A percentile compares a stretch with the other conserved stretches of the same genome.
Conservation (phyloP, 768 basidiomycete species). For the Lentinus tigrinus region DNA sequence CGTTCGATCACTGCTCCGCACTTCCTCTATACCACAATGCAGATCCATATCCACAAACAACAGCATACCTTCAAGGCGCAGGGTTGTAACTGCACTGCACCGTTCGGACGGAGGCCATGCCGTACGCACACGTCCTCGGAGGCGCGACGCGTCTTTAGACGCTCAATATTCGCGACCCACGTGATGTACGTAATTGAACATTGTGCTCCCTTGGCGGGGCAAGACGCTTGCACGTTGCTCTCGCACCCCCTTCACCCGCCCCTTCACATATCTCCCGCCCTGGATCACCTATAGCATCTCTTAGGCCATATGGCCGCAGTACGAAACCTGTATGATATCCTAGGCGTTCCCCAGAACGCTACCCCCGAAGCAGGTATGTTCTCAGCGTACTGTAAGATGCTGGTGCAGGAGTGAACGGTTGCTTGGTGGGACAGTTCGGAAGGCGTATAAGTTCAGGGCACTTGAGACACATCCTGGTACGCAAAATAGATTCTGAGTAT, state of each 20-base stretch:
- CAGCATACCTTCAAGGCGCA: not conserved
- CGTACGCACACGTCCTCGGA: not conserved
- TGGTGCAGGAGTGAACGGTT: not conserved
- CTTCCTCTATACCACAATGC: not conserved
- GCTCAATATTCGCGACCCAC: conserved; percentile 1
- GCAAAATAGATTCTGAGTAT: not conserved
- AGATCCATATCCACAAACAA: not conserved
- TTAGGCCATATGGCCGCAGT: conserved; percentile 23
- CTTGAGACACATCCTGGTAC: conserved; percentile 32
- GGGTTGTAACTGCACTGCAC: too few species aligned
- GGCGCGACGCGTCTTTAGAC: conserved; percentile 3
- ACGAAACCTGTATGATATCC: conserved; percentile 28
- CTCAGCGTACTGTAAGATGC: not conserved
- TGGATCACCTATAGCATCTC: conserved; percentile 8
- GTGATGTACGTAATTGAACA: conserved; percentile 15
- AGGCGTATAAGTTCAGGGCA: conserved; percentile 29
- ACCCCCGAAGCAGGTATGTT: conserved; percentile 29
- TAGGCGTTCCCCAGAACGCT: conserved; percentile 26
- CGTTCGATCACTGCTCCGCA: too few species aligned
- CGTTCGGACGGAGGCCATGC: too few species aligned
- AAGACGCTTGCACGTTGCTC: conserved; percentile 5
- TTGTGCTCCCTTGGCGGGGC: not conserved
- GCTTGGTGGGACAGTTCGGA: conserved; percentile 23
- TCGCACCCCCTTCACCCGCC: conserved; percentile 8
- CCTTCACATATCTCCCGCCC: conserved; percentile 5